Base-by-base conservation (phyloP, 768 basidiomycete genomes). In the Aureoboletus auriporus region DNA sequence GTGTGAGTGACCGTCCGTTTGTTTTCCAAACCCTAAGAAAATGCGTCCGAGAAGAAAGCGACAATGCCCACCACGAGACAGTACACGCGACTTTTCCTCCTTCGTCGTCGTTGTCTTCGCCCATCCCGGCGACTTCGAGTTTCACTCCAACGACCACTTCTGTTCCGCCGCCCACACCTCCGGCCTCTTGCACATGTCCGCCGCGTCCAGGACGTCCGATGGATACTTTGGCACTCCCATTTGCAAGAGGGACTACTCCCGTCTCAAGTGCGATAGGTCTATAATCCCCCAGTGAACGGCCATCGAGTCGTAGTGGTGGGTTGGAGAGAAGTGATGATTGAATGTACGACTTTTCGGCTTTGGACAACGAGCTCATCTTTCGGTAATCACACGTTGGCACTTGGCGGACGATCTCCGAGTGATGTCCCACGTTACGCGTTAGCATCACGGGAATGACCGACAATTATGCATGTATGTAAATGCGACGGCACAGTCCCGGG, bases 261-360 rank as follows among this genome's bases (percentile, higher is more conserved):
- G 88, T 89, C 67, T 89, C 84, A 27, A 94, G 78, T 8, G 79
- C 71, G 17, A 93, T 75, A 0, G 77, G 68, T 27, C 92, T 76
- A 57, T 78, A 93, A 53, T 88, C 84, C 31, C 74, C 65, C 0
- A 86, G 71, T 6, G 71, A 59, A 16, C 92, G 84, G 1, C 90
- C 90, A 63, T 94, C 92, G 5, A 79, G 74, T 43, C 92, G 85
- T n/a, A 82, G 69, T 2, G 89, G 80, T 2, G 78, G 74, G 39
- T 67, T 63, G 1, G 78, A 73, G 16, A 78, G 71, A 6, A 91
- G 71, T 0, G 87, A 84, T 8, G 80, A 65, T 54, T 81, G 79
- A 29, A 89, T 83, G 59, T 86, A 92, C 4, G 89, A 79, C 56
- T 79, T 79, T 69, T 93, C 90, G 0, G 89, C 79, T 56, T 91